Conservation (phyloP, 2,329 filamentous ascomycete species). For the Fusarium pseudocircinatum region DNA sequence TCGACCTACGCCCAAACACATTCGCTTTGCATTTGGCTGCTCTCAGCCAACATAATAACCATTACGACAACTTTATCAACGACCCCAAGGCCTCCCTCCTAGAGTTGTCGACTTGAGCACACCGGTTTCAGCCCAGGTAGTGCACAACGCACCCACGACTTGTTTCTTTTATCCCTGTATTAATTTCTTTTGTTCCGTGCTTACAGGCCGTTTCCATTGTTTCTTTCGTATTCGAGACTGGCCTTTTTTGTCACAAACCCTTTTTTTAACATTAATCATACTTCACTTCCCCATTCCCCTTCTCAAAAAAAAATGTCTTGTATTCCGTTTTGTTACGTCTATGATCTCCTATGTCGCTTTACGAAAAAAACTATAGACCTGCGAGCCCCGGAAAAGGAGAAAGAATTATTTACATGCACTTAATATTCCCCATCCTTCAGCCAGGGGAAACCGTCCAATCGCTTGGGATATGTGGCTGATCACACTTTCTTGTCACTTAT, state of each 20-base stretch:
- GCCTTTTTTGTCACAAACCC: constrained; percentile 32
- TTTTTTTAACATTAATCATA: constrained; percentile 31
- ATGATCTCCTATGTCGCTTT: constrained; percentile 43
- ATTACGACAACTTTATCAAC: constrained; percentile 16
- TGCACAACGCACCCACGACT: constrained; percentile 36
- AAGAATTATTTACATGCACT: constrained; percentile 42
- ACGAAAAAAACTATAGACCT: constrained; percentile 41
- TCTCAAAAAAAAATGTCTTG: constrained; percentile 28
- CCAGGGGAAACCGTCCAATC: constrained; percentile 39
- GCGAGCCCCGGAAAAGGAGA: constrained; percentile 42
- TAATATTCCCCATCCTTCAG: constrained; percentile 40
- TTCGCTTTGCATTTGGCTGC: constrained; percentile 9
- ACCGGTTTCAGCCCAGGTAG: constrained; percentile 32
- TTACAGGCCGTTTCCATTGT: constrained; percentile 37
- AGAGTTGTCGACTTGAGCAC: constrained; percentile 31
- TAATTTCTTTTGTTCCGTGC: constrained; percentile 34
- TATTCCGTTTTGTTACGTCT: constrained; percentile 30
- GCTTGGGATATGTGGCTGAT: constrained; percentile 39
- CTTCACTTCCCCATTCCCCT: constrained; percentile 26
- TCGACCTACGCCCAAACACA: constrained; percentile 12
- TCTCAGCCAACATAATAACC: constrained; percentile 1
- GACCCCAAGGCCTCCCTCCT: constrained; percentile 12
- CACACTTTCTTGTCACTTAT: constrained; percentile 35
- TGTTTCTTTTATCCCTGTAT: constrained; percentile 33
- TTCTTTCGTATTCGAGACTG: constrained; percentile 26